A percentile compares a stretch with the other conserved stretches of the same genome.
Conservation (phyloP, 2,329 filamentous ascomycete species). For the Paraphaeosphaeria minitans region DNA sequence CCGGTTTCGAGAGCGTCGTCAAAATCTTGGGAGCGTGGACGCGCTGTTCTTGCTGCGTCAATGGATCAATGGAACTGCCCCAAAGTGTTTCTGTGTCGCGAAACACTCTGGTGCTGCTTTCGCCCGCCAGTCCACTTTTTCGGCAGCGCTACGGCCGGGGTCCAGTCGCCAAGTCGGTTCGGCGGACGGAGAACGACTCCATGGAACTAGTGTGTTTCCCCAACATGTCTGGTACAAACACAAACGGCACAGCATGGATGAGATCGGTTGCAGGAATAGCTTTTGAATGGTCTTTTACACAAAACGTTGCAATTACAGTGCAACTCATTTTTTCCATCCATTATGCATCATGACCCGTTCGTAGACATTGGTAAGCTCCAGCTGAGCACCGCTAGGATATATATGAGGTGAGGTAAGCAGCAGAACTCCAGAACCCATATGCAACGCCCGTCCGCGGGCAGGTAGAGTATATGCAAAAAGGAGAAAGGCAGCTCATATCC, state of each 20-base stretch:
- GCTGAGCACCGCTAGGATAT: conserved; percentile 10
- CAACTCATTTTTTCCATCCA: conserved; percentile 20
- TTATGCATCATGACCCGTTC: conserved; percentile 29
- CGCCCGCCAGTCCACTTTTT: neutral
- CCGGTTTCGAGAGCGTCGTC: neutral
- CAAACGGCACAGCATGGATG: neutral
- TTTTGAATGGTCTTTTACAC: neutral
- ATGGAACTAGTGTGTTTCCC: neutral
- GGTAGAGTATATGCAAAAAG: conserved; percentile 17
- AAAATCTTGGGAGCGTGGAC: neutral
- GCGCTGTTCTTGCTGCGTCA: neutral
- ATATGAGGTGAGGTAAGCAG: conserved; percentile 9
- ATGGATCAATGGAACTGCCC: too few relatives aligned
- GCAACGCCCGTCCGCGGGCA: conserved; percentile 15
- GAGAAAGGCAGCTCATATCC: conserved; percentile 14
- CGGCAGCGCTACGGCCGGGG: neutral
- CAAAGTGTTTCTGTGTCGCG: too few relatives aligned
- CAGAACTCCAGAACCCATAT: conserved; percentile 21
- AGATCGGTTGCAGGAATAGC: neutral
- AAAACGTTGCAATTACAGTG: neutral
- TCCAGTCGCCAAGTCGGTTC: neutral
- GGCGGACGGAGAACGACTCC: neutral
- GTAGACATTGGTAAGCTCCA: conserved; percentile 17
- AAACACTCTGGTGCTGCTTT: too few relatives aligned
- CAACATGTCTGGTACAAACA: neutral